A percentile compares a stretch with the other conserved stretches of the same genome.
Evolutionary conservation across 2,329 filamentous ascomycete species (phyloP).

Genomic region (Trichoderma aggressivum): DNA sequence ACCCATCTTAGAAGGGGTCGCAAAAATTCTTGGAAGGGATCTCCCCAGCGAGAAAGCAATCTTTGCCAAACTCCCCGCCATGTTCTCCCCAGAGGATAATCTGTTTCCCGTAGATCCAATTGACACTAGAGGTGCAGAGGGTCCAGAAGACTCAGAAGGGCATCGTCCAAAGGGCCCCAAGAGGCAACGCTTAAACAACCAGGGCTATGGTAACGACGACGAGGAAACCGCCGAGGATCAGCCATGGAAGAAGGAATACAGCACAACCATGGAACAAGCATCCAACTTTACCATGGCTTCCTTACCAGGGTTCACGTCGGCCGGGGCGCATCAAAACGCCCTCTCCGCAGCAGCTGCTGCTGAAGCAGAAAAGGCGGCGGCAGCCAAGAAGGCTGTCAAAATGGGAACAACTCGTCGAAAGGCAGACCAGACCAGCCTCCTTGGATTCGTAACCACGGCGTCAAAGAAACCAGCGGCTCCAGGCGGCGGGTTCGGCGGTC

Average conservation of each 20-base stretch:
- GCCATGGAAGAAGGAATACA: constrained; percentile 44
- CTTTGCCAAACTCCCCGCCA: constrained; percentile 48
- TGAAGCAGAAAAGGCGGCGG: constrained; percentile 20
- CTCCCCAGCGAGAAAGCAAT: constrained; percentile 57
- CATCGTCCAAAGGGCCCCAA: constrained; percentile 28
- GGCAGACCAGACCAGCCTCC: constrained; percentile 41
- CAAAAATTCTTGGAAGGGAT: constrained; percentile 64
- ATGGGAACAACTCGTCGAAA: constrained; percentile 32
- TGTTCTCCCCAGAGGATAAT: constrained; percentile 63
- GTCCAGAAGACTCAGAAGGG: constrained; percentile 21
- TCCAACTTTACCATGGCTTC: constrained; percentile 57
- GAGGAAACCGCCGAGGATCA: constrained; percentile 28
- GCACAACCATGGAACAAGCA: constrained; percentile 60
- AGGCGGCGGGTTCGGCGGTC: constrained; percentile 19
- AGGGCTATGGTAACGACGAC: constrained; percentile 17
- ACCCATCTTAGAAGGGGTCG: constrained; percentile 60
- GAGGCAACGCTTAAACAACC: constrained; percentile 28
- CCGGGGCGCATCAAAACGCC: constrained; percentile 50
- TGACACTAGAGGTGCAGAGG: constrained; percentile 31
- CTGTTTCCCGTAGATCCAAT: constrained; percentile 64
- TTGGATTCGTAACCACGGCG: constrained; percentile 37
- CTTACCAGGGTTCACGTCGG: constrained; percentile 60
- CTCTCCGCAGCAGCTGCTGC: constrained; percentile 27
- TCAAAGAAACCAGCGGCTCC: constrained; percentile 20
- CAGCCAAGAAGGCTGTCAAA: constrained; percentile 21